These are phyloP conservation scores for Paecilomyces sp. DNA, from an alignment of 2,329 filamentous ascomycete species.

Conservation along the genomic window DNA sequence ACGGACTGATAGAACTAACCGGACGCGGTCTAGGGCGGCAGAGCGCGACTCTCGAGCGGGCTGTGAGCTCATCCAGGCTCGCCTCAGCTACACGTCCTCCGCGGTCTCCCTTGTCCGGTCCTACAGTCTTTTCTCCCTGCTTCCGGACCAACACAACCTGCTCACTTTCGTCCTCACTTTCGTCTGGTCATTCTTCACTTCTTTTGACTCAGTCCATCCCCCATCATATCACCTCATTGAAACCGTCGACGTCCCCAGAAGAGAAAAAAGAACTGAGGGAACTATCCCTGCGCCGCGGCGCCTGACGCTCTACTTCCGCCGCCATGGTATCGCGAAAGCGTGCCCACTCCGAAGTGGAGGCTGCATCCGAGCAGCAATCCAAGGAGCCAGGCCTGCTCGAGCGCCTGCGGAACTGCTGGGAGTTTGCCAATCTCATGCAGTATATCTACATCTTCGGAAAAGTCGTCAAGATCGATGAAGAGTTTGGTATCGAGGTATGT, in stretches of 20 bases:
- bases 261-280: background rate
- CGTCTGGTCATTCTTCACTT: conserved; percentile 2
- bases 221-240: conserved; percentile 2
- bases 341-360: conserved; percentile 49
- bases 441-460: conserved; percentile 89
- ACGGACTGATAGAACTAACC: conserved; percentile 3
- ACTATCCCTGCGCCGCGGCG: conserved; percentile 13
- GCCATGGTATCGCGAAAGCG: conserved; percentile 51
- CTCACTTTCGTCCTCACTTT: background rate
- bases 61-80: background rate
- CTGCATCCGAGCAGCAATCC: conserved; percentile 35
- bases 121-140: background rate
- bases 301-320: conserved; percentile 23
- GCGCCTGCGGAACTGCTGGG: conserved; percentile 82
- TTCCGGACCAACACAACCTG: background rate
- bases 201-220: background rate
- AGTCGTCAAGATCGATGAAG: conserved; percentile 80
- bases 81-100: background rate
- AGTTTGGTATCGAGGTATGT: conserved; percentile 80
- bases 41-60: background rate
- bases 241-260: background rate
- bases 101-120: background rate
- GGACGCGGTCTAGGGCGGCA: background rate
- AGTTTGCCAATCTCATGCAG: conserved; percentile 89
- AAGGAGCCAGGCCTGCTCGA: conserved; percentile 46